Base-by-base conservation (phyloP, 352 stramenopile species). In the Pythium brassicae region DNA sequence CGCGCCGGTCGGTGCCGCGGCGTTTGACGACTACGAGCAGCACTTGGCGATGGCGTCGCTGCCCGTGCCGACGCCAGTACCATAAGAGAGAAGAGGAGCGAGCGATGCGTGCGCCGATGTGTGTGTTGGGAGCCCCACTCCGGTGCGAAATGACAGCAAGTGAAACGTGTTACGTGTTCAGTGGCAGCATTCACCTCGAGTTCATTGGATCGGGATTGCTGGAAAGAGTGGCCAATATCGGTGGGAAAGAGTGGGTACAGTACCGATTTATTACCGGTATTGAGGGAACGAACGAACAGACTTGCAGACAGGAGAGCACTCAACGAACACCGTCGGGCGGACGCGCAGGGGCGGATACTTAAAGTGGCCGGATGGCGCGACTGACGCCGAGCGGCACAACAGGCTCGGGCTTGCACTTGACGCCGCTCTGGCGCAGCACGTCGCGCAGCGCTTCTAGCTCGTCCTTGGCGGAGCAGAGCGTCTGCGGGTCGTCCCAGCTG, bases 401-500 rank as follows among this genome's bases (percentile, higher is more conserved):
- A 27, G 22, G 22, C 6, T 52, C 49, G 20, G 61, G 70, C 55
- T 86, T 84, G 26, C 57, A 56, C 44, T 65, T 76, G 25, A 46
- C 47, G 9, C 49, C 55, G 5, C 49, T 69, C 40, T 64, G 39
- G 20, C 71, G 44, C 23, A 89, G 61, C 11, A 86, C 32, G 12
- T 74, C 69, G 9, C 68, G 53, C 9, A 91, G 69, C 35, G 71
- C 66, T 20, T 68, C 64, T 43, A 68, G 74, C 51, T 91, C 80
- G 62, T 89, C 65, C 61, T 87, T 91, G 65, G 78, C 72, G 57
- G 76, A 88, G 55, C 82, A 93, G 9, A 93, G 69, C 61, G 83
- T 84, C 73, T 86, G 68, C 20, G 80, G 66, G 29, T 91, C 83
- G 51, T 90, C 83, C 83, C 83, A 93, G 47, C 78, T 89, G 68